These are phyloP conservation scores for Sodiomyces alkalinus DNA, from an alignment of 2,329 filamentous ascomycete species.

Conservation along the genomic window DNA sequence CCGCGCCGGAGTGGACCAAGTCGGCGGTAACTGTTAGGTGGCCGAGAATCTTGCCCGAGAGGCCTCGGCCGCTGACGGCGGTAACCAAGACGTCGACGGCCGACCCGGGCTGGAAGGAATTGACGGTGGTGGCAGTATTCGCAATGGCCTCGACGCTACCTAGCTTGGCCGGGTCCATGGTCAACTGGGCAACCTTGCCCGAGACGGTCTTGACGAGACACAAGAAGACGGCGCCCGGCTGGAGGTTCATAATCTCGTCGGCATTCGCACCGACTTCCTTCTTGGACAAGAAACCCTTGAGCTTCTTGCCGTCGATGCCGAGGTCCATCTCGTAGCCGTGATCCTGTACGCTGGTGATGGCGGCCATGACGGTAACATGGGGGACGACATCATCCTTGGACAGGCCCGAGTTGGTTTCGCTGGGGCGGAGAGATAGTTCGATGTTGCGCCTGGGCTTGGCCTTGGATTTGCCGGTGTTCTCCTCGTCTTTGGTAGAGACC, in stretches of 20 bases:
- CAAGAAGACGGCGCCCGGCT: constrained; percentile 72
- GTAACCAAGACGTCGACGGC: constrained; percentile 72
- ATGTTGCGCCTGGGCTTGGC: constrained; percentile 62
- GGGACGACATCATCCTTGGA: constrained; percentile 56
- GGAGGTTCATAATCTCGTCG: constrained; percentile 50
- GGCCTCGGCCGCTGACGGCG: constrained; percentile 57
- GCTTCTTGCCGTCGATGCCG: constrained; percentile 49
- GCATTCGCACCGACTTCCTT: constrained; percentile 60
- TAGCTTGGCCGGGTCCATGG: constrained; percentile 54
- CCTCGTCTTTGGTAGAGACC: constrained; percentile 57
- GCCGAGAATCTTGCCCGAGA: constrained; percentile 83
- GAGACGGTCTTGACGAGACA: constrained; percentile 66
- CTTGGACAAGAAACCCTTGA: constrained; percentile 73
- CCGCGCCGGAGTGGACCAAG: constrained; percentile 71
- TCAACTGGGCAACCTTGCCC: constrained; percentile 77
- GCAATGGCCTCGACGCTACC: constrained; percentile 52
- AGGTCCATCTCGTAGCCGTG: constrained; percentile 91
- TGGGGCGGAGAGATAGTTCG: constrained; percentile 72
- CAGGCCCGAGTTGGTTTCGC: constrained; percentile 62
- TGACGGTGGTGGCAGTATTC: constrained; percentile 68
- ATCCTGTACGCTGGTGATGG: constrained; percentile 84
- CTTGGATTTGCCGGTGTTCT: constrained; percentile 47
- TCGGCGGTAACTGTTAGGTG: constrained; percentile 85
- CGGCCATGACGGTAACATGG: constrained; percentile 72
- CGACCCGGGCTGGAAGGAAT: constrained; percentile 84